Base-by-base conservation (phyloP, 371 early-diverging fungal species). In the Encephalitozoon romaleae region DNA sequence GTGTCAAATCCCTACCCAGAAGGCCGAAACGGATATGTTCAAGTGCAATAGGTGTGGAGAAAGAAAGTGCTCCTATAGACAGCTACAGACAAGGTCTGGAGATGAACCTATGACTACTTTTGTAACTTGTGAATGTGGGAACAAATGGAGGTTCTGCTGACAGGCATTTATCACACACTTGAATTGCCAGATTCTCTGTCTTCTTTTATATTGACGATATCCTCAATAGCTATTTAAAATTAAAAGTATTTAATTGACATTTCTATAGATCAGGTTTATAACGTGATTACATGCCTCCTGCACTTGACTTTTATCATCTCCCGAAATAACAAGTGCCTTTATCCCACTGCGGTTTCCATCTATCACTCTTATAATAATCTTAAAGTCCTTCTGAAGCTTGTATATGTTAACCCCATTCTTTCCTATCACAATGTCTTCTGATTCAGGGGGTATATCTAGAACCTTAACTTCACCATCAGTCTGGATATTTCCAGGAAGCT, bases 51-150 rank as follows among this genome's bases (percentile, higher is more conserved):
- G 66, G 70, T 86, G 86, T 74, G 83, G 83, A 53, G 78, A 86
- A 67, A 83, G 80, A 69, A 84, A 86, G 59, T 77, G 83, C 66
- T 73, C 80, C 0, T 86, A 86, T 78, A 75, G 79, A 26, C 86
- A 86, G 71, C 59, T 84, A 49, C 86, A 86, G 66, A 86, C 86
- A 9, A 77, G 86, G 69, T 83, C 83, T 67, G 86, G 84, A n/a
- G 86, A 86, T 72, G 86, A 86, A 69, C 86, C 86, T 9, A 86
- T 86, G 86, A 86, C 86, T 8, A 86, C 84, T 21, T 86, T 78
- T 77, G 84, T 84, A 11, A 68, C 71, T 28, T 86, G 86, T 68
- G 74, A 67, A 25, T 86, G 86, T 78, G 82, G 82, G 54, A 70
- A 86, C 68, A 82, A 74, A 11, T 86, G 86, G 84, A 84, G 81